Conservation (phyloP, 805 yeast genomes). For the Saccharomycopsis sp. region DNA sequence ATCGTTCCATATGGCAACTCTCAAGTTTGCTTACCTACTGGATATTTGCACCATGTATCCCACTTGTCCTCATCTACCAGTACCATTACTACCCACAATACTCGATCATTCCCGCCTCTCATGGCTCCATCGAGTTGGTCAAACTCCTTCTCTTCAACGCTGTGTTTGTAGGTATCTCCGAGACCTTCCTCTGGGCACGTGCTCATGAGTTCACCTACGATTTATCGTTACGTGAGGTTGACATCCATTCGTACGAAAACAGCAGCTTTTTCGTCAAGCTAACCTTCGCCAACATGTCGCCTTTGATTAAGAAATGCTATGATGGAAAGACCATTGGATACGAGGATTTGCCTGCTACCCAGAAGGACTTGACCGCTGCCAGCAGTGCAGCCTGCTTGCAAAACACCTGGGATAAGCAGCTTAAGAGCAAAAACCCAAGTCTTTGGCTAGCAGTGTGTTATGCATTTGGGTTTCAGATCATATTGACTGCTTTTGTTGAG, state of each 20-base stretch:
- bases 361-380: slow-evolving; percentile 31
- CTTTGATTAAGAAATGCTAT: slow-evolving; percentile 35
- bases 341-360: slow-evolving; percentile 38
- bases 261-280: slow-evolving; percentile 30
- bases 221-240: slow-evolving; percentile 11
- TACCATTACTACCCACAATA: background rate
- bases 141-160: slow-evolving; percentile 6
- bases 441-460: slow-evolving; percentile 35
- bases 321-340: slow-evolving; percentile 33
- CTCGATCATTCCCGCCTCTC: background rate
- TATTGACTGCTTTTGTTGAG: slow-evolving; percentile 33
- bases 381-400: slow-evolving; percentile 29
- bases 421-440: slow-evolving; percentile 24
- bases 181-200: slow-evolving; percentile 15
- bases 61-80: slow-evolving; percentile 10
- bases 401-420: slow-evolving; percentile 33
- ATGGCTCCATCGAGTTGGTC: background rate
- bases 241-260: slow-evolving; percentile 4
- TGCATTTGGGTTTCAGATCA: slow-evolving; percentile 34
- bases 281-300: slow-evolving; percentile 45
- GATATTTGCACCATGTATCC: slow-evolving; percentile 9
- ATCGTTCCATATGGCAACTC: slow-evolving; percentile 18
- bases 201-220: slow-evolving; percentile 12
- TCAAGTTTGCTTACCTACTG: slow-evolving; percentile 13
- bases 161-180: slow-evolving; percentile 3